These are phyloP conservation scores for Piper longum DNA, from an alignment of 164 flowering plant genomes.

Conservation along the genomic window DNA sequence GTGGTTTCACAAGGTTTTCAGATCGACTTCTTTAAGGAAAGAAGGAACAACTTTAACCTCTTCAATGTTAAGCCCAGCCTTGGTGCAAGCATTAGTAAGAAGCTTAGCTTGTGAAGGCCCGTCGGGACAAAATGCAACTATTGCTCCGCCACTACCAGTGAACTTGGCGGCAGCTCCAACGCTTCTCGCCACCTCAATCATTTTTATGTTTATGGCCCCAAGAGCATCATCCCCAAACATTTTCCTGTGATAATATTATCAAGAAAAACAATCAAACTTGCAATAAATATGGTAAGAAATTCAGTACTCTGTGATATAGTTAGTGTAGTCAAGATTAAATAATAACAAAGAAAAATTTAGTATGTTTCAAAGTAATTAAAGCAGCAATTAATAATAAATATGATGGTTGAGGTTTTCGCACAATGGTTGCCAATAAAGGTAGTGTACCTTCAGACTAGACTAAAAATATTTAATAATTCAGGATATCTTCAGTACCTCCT, in stretches of 20 bases:
- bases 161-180: conserved; percentile 95
- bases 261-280: background rate
- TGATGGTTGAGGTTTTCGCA: too few species aligned
- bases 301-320: background rate
- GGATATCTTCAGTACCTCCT: conserved; percentile 42
- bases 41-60: conserved; percentile 48
- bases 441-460: background rate
- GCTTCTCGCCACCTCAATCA: conserved; percentile 77
- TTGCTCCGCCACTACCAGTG: conserved; percentile 96
- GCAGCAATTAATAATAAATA: too few species aligned
- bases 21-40: conserved; percentile 40
- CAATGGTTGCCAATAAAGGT: too few species aligned
- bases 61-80: conserved; percentile 51
- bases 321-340: too few species aligned
- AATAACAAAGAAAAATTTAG: too few species aligned
- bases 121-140: conserved; percentile 72
- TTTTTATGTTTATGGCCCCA: conserved; percentile 67
- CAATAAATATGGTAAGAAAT: background rate
- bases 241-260: conserved; percentile 20
- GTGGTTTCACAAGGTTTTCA: conserved; percentile 17
- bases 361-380: too few species aligned
- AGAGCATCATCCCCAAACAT: conserved; percentile 90
- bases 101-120: conserved; percentile 66
- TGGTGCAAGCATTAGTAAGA: conserved; percentile 53
- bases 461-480: too few species aligned